Percentiles rank a stretch among this genome's conserved stretches.
phyloP scores from a whole-genome alignment of 148 eudicot species.

The Polygonum maritimum region DNA sequence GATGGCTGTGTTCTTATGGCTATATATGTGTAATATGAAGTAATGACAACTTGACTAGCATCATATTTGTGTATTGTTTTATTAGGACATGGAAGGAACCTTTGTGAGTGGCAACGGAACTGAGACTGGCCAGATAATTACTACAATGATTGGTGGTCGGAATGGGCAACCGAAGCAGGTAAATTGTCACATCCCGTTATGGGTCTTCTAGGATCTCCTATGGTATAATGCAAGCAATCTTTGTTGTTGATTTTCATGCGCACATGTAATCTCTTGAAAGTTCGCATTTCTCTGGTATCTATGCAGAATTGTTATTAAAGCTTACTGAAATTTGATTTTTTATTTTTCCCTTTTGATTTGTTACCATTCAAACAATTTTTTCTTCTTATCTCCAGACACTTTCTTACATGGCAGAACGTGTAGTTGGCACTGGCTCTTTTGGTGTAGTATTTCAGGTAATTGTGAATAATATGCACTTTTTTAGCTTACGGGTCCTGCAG shows the following conservation, averaged over 20 bases:
- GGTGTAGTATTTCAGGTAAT: conserved; percentile 60
- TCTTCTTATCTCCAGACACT: conserved; percentile 30
- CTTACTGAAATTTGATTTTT: not conserved
- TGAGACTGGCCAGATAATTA: conserved; percentile 77
- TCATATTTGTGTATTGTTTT: not conserved
- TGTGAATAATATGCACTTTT: not conserved
- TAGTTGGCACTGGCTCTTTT: conserved; percentile 54
- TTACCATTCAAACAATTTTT: not conserved
- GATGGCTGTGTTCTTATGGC: too few relatives aligned
- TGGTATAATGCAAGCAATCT: not conserved
- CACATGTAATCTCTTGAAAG: not conserved
- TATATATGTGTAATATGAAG: not conserved
- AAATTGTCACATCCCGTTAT: not conserved
- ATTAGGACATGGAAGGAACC: conserved; percentile 6
- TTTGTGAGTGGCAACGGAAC: conserved; percentile 58
- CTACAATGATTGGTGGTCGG: conserved; percentile 66
- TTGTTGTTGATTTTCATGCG: not conserved
- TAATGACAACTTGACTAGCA: not conserved
- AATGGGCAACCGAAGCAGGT: conserved; percentile 91
- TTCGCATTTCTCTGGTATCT: not conserved
- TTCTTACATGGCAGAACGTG: conserved; percentile 64
- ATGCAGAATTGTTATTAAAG: not conserved
- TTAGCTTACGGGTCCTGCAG: not conserved
- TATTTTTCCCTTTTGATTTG: not conserved
- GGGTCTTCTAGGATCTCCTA: not conserved